Base-by-base conservation (phyloP, 2,329 filamentous ascomycete species). In the Fusarium sp. region DNA sequence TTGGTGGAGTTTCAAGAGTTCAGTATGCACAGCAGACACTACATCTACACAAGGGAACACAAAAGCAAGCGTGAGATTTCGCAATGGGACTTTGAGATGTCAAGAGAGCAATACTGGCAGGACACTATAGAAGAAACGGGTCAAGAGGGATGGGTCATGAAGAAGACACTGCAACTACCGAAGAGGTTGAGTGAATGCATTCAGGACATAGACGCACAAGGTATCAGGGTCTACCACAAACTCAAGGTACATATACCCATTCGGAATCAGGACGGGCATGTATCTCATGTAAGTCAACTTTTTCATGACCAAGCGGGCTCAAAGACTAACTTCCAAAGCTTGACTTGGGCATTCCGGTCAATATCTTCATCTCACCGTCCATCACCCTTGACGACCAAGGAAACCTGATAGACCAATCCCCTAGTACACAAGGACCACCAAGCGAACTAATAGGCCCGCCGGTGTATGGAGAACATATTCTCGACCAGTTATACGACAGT, bases 321-420 rank as follows among this genome's bases (percentile, higher is more conserved):
- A 4, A 18, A n/a, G 14, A 9, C 28, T 56, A 15, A 60, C 6
- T 15, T 12, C 18, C 2, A 8, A 8, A 93, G 91, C 89, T 98
- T 57, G 91, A 95, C 51, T 95, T 95, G 54, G 95, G 94, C 30
- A 89, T 98, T 24, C 95, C 96, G 2, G 88, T 98, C 18, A 93
- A 93, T 56, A 91, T 99, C 31, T 98, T 97, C 82, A 97, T 98
- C 71, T 98, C 96, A 3, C 95, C 95, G 1, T 95, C 95, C 77
- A 90, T 97, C 74, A 92, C 93, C 0, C 89, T 98, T 41, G 93
- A 95, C 76, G 94, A 96, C 47, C 89, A 95, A 62, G 95, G 97
- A 72, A 92, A 92, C 74, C 87, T 98, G 6, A 84, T 93, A 60
- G 85, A 87, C 51, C 87, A 90, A 74, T 83, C 83, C 8, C 86